phyloP scores from a whole-genome alignment of 768 basidiomycete species.

The Coprinellus micaceus region DNA sequence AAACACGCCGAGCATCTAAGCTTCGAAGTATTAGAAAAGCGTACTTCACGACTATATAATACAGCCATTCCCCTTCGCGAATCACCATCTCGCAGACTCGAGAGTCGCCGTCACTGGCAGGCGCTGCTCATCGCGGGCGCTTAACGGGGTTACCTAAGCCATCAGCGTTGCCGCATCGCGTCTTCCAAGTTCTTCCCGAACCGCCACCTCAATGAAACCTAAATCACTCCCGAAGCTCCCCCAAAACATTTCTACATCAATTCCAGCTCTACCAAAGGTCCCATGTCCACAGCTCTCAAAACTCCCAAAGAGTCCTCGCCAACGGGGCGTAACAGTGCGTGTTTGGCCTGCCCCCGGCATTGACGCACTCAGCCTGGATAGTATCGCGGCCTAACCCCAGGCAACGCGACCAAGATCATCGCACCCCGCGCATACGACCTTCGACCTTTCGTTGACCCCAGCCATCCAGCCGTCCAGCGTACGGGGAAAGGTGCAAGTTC shows the following conservation, averaged over 20 bases:
- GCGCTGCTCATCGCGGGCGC: too few species aligned
- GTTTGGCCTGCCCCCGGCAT: background rate
- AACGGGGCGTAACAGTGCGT: conserved; percentile 7
- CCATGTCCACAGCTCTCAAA: conserved; percentile 1
- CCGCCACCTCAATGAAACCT: background rate
- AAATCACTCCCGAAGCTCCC: background rate
- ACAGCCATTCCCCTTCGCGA: too few species aligned
- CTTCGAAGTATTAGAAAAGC: too few species aligned
- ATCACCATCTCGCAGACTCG: too few species aligned
- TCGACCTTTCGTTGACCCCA: background rate
- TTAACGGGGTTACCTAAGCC: background rate
- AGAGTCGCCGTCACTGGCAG: too few species aligned
- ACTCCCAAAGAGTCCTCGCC: conserved; percentile 9
- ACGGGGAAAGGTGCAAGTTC: background rate
- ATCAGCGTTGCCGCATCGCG: too few species aligned
- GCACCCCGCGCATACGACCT: background rate
- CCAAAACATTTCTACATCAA: background rate
- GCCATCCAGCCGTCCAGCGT: conserved; percentile 2
- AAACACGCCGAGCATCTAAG: too few species aligned
- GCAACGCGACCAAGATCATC: conserved; percentile 6
- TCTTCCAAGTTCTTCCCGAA: background rate
- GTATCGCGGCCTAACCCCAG: conserved; percentile 4
- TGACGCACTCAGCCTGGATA: background rate
- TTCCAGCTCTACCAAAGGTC: background rate
- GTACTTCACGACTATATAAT: too few species aligned